These are phyloP conservation scores for Oryza rufipogon DNA, from an alignment of 176 grass and related monocot genomes.

Conservation along the genomic window DNA sequence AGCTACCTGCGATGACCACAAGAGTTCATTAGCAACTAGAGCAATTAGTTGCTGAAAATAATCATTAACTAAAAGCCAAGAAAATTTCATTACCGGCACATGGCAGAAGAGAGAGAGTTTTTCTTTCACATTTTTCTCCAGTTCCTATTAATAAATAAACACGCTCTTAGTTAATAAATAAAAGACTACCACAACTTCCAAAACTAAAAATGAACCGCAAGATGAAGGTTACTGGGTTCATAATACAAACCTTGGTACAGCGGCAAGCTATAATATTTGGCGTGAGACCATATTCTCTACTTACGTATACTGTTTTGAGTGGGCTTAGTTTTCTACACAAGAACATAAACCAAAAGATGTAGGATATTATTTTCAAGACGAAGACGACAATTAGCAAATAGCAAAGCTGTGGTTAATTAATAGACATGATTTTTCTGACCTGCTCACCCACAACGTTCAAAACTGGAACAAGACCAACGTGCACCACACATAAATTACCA, in stretches of 20 bases:
- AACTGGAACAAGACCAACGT: conserved; percentile 67
- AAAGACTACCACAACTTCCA: too few relatives aligned
- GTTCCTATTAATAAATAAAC: conserved; percentile 35
- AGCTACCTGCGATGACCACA: conserved; percentile 39
- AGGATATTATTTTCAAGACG: not conserved
- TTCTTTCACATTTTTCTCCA: conserved; percentile 59
- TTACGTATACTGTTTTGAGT: conserved; percentile 59
- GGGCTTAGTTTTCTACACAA: conserved; percentile 67
- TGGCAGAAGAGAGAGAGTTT: conserved; percentile 64
- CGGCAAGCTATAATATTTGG: conserved; percentile 61
- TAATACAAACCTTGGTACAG: conserved; percentile 39
- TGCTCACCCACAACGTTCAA: conserved; percentile 63
- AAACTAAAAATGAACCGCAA: not conserved
- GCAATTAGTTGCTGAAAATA: not conserved
- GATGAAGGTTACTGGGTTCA: not conserved
- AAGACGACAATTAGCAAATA: not conserved
- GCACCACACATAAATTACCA: conserved; percentile 62
- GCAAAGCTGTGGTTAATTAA: not conserved
- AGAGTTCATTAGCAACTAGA: conserved; percentile 22
- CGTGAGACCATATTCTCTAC: conserved; percentile 49
- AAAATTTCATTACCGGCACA: conserved; percentile 46
- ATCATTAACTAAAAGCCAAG: not conserved
- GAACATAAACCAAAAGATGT: not conserved
- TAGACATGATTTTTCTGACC: conserved; percentile 22
- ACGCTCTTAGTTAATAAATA: not conserved